These are phyloP conservation scores for Musa itinerans DNA, from an alignment of 176 grass and related monocot species.

Conservation along the genomic window DNA sequence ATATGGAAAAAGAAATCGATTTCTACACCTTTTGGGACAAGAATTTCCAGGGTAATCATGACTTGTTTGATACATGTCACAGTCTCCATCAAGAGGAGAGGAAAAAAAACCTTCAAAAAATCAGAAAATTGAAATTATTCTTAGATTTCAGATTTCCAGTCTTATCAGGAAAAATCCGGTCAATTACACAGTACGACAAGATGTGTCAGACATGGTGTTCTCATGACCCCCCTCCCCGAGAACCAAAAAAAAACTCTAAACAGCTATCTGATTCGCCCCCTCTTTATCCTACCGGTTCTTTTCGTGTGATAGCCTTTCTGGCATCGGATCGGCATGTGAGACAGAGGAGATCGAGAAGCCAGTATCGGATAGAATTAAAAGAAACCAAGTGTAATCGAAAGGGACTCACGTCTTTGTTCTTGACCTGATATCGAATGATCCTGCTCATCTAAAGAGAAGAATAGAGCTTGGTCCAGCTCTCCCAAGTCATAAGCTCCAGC, in stretches of 20 bases:
- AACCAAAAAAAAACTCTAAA: background rate
- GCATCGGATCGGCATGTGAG: background rate
- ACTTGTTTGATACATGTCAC: conserved; percentile 87
- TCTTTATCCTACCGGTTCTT: background rate
- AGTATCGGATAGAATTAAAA: background rate
- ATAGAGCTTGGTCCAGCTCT: conserved; percentile 64
- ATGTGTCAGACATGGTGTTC: conserved; percentile 6
- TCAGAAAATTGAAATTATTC: background rate
- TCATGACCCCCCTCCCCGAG: background rate
- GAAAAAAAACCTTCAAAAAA: background rate
- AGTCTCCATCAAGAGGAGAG: conserved; percentile 25
- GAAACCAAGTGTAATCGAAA: background rate
- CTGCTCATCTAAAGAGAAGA: conserved; percentile 62
- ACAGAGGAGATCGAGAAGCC: background rate
- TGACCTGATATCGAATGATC: conserved; percentile 38
- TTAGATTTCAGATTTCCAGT: background rate
- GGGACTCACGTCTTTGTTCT: conserved; percentile 45
- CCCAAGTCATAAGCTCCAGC: conserved; percentile 60
- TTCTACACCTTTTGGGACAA: no score
- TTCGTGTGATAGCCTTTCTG: background rate
- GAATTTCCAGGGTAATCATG: conserved; percentile 34
- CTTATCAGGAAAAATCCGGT: background rate
- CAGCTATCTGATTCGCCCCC: background rate
- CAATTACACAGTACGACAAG: background rate
- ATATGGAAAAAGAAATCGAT: no score